Conservation (phyloP, 371 early-diverging fungal species). For the Smittium mucronatum region DNA sequence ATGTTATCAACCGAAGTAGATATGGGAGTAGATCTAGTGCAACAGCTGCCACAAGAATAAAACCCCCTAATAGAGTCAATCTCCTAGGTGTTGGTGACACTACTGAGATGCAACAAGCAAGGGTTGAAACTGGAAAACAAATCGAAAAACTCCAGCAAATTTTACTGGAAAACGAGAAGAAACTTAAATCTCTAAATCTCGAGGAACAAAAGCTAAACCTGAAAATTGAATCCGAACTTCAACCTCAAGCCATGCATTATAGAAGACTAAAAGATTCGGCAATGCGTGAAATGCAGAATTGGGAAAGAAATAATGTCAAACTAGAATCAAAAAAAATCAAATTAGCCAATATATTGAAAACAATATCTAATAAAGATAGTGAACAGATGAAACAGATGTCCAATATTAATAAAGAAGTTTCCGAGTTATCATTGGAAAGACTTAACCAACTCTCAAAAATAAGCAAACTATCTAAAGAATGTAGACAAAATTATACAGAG, state of each 20-base stretch:
- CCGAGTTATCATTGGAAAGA: constrained; percentile 8
- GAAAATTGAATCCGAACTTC: constrained; percentile 5
- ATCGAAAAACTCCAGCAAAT: constrained; percentile 25
- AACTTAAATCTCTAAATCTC: constrained; percentile 19
- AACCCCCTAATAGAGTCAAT: constrained; percentile 10
- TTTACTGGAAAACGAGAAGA: constrained; percentile 18
- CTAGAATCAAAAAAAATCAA: constrained; percentile 13
- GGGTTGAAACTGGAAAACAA: constrained; percentile 31
- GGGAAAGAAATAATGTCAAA: constrained; percentile 12
- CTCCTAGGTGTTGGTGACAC: constrained; percentile 34
- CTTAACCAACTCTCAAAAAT: background rate
- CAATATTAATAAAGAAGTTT: constrained; percentile 21
- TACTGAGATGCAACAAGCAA: constrained; percentile 22
- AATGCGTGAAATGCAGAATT: constrained; percentile 8
- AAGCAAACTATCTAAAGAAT: background rate
- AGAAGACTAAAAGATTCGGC: constrained; percentile 4
- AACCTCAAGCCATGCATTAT: constrained; percentile 4
- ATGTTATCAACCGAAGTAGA: constrained; percentile 34
- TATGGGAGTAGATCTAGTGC: constrained; percentile 34
- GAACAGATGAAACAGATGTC: constrained; percentile 20
- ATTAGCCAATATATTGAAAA: constrained; percentile 16
- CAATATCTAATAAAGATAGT: constrained; percentile 19
- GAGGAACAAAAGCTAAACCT: constrained; percentile 24
- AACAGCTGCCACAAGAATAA: constrained; percentile 28
- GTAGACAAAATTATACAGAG: background rate